Evolutionary conservation across 2,329 filamentous ascomycete species (phyloP).

Genomic region (Drechslera avenae): DNA sequence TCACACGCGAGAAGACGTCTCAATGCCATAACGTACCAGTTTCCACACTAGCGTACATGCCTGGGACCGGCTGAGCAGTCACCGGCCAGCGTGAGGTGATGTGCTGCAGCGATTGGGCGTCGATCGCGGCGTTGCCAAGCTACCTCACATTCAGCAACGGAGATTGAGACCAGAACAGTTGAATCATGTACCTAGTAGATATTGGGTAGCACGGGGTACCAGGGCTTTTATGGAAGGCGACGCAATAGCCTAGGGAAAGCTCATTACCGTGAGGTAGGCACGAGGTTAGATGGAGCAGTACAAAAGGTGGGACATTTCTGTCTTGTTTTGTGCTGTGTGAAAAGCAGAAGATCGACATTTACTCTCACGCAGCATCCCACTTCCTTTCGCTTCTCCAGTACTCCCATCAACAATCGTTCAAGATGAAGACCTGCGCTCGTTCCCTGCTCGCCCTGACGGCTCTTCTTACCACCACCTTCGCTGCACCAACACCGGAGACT

Average conservation of each 20-base stretch:
- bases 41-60: constrained; percentile 12
- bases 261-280: too few species aligned
- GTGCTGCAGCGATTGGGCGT: constrained; percentile 11
- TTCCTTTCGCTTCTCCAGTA: neutral
- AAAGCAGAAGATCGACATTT: neutral
- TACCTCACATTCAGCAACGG: constrained; percentile 5
- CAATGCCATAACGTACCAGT: constrained; percentile 19
- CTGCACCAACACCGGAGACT: constrained; percentile 23
- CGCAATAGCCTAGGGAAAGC: neutral
- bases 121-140: neutral
- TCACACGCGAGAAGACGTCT: constrained; percentile 13
- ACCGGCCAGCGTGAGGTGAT: constrained; percentile 19
- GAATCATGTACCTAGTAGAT: neutral
- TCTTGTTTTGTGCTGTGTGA: neutral
- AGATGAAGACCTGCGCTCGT: constrained; percentile 26
- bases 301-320: constrained; percentile 9
- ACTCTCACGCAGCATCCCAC: neutral
- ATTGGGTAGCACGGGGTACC: constrained; percentile 5
- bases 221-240: constrained; percentile 2
- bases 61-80: neutral
- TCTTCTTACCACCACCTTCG: constrained; percentile 19
- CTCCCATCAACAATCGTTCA: constrained; percentile 7
- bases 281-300: neutral
- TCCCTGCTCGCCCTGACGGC: constrained; percentile 25
- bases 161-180: constrained; percentile 10